Evolutionary conservation across 176 grass and related monocot genomes (phyloP).

Genomic region (Triticum turgidum): DNA sequence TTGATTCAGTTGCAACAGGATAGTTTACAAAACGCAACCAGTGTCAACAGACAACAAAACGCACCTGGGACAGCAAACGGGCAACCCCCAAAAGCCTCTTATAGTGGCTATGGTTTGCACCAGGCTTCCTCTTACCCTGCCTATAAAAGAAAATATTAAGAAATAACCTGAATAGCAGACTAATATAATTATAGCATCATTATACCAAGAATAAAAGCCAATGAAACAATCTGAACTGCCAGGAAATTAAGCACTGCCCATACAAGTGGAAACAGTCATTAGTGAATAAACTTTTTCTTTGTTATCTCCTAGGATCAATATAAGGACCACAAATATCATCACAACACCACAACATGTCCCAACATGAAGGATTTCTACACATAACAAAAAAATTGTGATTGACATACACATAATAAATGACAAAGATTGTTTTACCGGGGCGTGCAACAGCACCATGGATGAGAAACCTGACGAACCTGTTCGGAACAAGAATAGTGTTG

Average conservation of each 20-base stretch:
- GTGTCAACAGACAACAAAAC: conserved; percentile 4
- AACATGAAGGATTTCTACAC: neutral
- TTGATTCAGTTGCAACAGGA: neutral
- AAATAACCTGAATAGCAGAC: neutral
- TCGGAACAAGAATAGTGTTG: conserved; percentile 37
- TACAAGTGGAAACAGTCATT: neutral
- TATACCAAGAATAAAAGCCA: neutral
- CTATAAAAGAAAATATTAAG: conserved; percentile 31
- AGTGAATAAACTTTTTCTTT: neutral
- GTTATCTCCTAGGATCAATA: neutral
- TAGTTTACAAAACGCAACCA: neutral
- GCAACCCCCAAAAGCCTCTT: conserved; percentile 76
- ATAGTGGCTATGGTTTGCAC: conserved; percentile 56
- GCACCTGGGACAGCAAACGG: conserved; percentile 74
- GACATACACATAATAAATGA: neutral
- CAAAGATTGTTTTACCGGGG: neutral
- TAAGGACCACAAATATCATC: neutral
- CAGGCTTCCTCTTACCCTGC: conserved; percentile 51
- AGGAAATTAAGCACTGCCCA: neutral
- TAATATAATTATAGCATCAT: neutral
- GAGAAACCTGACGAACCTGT: conserved; percentile 18
- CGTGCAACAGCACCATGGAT: neutral
- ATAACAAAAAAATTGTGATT: too few species aligned
- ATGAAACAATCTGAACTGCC: neutral
- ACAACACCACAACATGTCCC: neutral